A percentile compares a stretch with the other conserved stretches of the same genome.
phyloP scores from a whole-genome alignment of 2,329 filamentous ascomycete genomes.

The Rhynchosporium graminicola region DNA sequence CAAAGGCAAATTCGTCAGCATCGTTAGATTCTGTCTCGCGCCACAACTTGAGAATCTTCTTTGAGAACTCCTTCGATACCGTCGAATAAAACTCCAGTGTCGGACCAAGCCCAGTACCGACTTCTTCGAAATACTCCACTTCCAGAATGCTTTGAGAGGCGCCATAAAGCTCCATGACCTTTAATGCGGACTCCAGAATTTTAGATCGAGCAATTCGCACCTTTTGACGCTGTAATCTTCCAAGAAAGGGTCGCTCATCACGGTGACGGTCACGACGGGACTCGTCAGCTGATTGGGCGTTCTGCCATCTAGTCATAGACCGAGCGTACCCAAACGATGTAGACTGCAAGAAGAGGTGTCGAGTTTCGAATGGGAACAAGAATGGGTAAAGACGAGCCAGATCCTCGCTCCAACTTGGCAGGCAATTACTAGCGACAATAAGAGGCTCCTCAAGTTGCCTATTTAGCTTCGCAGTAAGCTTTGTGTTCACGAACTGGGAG shows the following conservation, averaged over 20 bases:
- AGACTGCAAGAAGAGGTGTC: slow-evolving; percentile 94
- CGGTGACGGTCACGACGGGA: slow-evolving; percentile 76
- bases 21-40: slow-evolving; percentile 80
- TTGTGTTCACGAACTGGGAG: slow-evolving; percentile 97
- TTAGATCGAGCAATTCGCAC: slow-evolving; percentile 95
- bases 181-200: slow-evolving; percentile 93
- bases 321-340: slow-evolving; percentile 97
- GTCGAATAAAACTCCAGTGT: slow-evolving; percentile 98
- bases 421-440: slow-evolving; percentile 94
- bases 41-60: slow-evolving; percentile 97
- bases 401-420: slow-evolving; percentile 95
- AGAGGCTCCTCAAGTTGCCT: slow-evolving; percentile 94
- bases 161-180: slow-evolving; percentile 98
- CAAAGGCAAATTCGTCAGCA: slow-evolving; percentile 79
- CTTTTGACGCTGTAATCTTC: slow-evolving; percentile 90
- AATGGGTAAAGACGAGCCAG: slow-evolving; percentile 92
- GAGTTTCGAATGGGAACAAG: slow-evolving; percentile 95
- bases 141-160: slow-evolving; percentile 95
- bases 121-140: slow-evolving; percentile 98
- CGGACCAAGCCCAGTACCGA: slow-evolving; percentile 91
- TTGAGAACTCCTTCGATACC: slow-evolving; percentile 94
- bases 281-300: slow-evolving; percentile 79
- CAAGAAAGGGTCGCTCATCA: slow-evolving; percentile 89
- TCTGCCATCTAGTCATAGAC: slow-evolving; percentile 98
- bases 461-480: slow-evolving; percentile 96